Evolutionary conservation across 495 filamentous ascomycete genomes (phyloP).

Genomic region (Lindgomyces ingoldianus): DNA sequence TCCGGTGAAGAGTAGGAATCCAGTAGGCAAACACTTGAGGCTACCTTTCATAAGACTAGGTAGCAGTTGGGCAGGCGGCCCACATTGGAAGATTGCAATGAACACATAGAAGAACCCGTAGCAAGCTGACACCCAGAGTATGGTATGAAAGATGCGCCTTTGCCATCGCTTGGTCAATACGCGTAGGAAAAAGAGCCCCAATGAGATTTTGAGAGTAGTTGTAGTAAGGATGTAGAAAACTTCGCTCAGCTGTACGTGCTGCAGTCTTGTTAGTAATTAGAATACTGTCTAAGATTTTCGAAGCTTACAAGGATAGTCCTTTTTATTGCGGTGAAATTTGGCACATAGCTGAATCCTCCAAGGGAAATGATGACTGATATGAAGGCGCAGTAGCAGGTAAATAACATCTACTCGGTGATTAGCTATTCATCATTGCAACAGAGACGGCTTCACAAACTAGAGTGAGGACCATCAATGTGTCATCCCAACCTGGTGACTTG

Average conservation of each 20-base stretch:
- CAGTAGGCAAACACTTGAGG: constrained; percentile 40
- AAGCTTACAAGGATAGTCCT: constrained; percentile 15
- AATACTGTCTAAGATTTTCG: too few relatives aligned
- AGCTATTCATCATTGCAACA: not conserved
- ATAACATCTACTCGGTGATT: constrained; percentile 14
- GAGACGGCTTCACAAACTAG: constrained; percentile 12
- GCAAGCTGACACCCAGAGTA: constrained; percentile 40
- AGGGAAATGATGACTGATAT: constrained; percentile 13
- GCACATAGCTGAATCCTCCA: not conserved
- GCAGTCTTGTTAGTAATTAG: not conserved
- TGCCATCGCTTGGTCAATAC: constrained; percentile 42
- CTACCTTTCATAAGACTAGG: not conserved
- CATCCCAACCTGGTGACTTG: constrained; percentile 34
- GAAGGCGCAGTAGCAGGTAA: constrained; percentile 30
- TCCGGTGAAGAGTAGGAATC: constrained; percentile 31
- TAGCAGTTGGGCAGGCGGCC: constrained; percentile 15
- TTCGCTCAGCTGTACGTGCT: constrained; percentile 43
- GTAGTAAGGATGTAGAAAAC: constrained; percentile 47
- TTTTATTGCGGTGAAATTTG: not conserved
- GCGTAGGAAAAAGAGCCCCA: constrained; percentile 52
- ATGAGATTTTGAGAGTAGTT: constrained; percentile 47
- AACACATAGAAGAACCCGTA: constrained; percentile 48
- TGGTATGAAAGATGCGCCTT: constrained; percentile 38
- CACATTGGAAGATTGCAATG: constrained; percentile 51
- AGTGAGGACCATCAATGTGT: constrained; percentile 25